phyloP scores from a whole-genome alignment of 306 rosid genomes.

The Quercus cerris region DNA sequence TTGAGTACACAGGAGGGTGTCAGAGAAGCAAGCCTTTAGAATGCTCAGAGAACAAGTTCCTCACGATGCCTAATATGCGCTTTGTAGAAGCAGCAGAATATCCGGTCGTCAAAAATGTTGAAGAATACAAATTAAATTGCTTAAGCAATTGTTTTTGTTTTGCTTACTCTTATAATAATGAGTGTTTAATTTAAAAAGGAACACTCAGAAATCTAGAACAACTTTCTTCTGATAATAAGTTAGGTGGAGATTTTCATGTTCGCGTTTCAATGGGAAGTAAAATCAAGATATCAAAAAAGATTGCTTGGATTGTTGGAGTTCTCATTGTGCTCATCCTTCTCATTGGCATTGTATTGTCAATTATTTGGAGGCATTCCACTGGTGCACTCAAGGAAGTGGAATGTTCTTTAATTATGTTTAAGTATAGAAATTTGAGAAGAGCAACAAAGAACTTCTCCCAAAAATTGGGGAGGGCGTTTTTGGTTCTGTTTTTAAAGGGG shows the following conservation, averaged over 20 bases:
- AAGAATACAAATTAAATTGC: too few relatives aligned
- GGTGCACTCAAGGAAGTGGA: neutral
- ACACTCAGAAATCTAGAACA: neutral
- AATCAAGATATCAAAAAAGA: neutral
- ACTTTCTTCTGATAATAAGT: neutral
- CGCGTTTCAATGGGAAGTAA: neutral
- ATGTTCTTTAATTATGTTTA: neutral
- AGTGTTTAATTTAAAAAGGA: too few relatives aligned
- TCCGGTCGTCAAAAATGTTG: too few relatives aligned
- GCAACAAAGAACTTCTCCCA: neutral
- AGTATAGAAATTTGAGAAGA: neutral
- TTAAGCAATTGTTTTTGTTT: too few relatives aligned
- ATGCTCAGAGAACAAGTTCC: too few relatives aligned
- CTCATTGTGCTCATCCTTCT: neutral
- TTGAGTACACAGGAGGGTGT: too few relatives aligned
- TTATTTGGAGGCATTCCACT: neutral
- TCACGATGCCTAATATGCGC: too few relatives aligned
- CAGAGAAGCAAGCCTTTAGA: too few relatives aligned
- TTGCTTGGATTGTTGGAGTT: neutral
- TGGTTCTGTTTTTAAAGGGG: conserved; percentile 31
- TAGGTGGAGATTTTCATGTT: neutral
- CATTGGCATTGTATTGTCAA: neutral
- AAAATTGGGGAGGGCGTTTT: conserved; percentile 25
- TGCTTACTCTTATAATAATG: too few relatives aligned
- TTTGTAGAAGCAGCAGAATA: too few relatives aligned